Base-by-base conservation (phyloP, 768 basidiomycete genomes). In the Tephrocybe sp. region DNA sequence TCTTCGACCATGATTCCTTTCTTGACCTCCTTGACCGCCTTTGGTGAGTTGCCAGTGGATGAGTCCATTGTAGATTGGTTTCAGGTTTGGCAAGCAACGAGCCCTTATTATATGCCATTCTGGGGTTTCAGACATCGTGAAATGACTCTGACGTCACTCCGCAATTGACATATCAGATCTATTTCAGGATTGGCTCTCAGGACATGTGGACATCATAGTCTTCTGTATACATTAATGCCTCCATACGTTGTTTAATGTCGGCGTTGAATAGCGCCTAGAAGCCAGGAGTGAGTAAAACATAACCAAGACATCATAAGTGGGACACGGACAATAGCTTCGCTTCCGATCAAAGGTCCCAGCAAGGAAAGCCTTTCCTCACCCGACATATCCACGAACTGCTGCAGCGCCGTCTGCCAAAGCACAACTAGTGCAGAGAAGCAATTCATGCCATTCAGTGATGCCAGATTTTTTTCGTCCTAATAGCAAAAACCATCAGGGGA, bases 391-490 rank as follows among this genome's bases (percentile, higher is more conserved):
- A 91, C 59, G 58, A 89, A 81, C 3, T 79, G 73, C 14, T 83
- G 75, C 5, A 87, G 59, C 3, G 73, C 68, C 6, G 73, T 71
- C 51, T 81, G 76, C 46, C 74, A 80, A 2, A 90, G 67, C 50
- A 91, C 76, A 3, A 85, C 66, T n/a, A 79, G 75, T 5, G 89
- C 83, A 1, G 83, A 81, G 61, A 89, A 88, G 5, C 72, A 67
- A 51, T 91, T 91, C 80, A 91, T 83, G 14, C 86, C 84, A 4
- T 73, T 68, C 8, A 81, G 70, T 1, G 65, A 62, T 0, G 80
- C 77, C 42, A 92, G 68, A 56, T 81, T 75, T 23, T 71, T 69
- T 55, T 90, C 88, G 30, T 83, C 81, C 87, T 89, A 61, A 45
- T 11, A 30, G 23, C 25, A 25, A 28, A 39, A 32, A 33, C 47